These are phyloP conservation scores for Aspergillus steynii DNA, from an alignment of 495 filamentous ascomycete genomes.

Conservation along the genomic window DNA sequence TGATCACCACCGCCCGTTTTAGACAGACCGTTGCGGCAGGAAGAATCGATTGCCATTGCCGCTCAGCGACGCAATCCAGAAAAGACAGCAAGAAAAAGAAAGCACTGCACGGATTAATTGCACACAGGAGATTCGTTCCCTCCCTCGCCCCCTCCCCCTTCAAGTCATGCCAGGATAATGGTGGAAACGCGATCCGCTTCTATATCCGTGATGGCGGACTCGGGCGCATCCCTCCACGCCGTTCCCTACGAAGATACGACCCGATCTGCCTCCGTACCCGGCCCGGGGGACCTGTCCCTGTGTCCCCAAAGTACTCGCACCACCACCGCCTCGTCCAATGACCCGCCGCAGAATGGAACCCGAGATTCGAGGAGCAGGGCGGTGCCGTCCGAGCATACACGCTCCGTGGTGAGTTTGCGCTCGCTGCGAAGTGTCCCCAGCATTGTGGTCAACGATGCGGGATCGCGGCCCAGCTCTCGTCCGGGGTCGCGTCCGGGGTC, in stretches of 20 bases:
- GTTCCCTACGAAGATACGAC: conserved; percentile 33
- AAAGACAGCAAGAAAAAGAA: not conserved
- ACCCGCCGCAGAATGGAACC: conserved; percentile 16
- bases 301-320: conserved; percentile 30
- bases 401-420: conserved; percentile 23
- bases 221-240: conserved; percentile 26
- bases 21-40: not conserved
- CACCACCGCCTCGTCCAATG: conserved; percentile 30
- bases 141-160: not conserved
- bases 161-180: conserved; percentile 49
- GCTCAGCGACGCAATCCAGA: not conserved
- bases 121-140: not conserved
- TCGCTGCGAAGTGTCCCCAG: conserved; percentile 45
- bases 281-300: conserved; percentile 25
- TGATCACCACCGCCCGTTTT: not conserved
- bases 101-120: not conserved
- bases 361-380: conserved; percentile 14
- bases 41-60: not conserved
- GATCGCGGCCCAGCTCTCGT: conserved; percentile 39
- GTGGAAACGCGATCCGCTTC: conserved; percentile 35
- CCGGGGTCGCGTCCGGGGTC: conserved; percentile 30
- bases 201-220: conserved; percentile 33
- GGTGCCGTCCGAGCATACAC: conserved; percentile 13
- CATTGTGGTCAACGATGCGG: conserved; percentile 42
- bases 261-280: conserved; percentile 34